Percentiles rank a stretch among this genome's conserved stretches.
These are phyloP conservation scores for Tolypocladium sp. DNA, from an alignment of 2,329 filamentous ascomycete genomes.

Conservation along the genomic window DNA sequence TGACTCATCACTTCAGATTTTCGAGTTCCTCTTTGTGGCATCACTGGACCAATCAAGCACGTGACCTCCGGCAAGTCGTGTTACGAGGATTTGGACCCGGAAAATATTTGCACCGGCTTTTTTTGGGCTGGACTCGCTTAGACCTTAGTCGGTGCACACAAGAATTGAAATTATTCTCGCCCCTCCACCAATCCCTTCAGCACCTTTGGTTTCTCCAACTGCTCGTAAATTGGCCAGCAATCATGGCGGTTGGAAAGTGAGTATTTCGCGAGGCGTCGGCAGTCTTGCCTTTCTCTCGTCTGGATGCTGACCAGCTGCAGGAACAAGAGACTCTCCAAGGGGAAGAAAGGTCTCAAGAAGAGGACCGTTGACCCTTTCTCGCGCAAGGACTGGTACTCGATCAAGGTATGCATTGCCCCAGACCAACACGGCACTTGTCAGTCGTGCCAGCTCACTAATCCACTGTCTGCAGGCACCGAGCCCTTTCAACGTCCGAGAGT, in stretches of 20 bases:
- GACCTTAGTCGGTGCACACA: slow-evolving; percentile 29
- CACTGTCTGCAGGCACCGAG: slow-evolving; percentile 62
- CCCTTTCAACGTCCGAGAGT: slow-evolving; percentile 95
- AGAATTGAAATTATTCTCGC: slow-evolving; percentile 30
- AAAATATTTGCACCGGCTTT: slow-evolving; percentile 13
- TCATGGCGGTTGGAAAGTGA: slow-evolving; percentile 54
- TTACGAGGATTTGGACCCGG: slow-evolving; percentile 8
- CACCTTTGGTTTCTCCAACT: slow-evolving; percentile 33
- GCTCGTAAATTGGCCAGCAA: slow-evolving; percentile 40
- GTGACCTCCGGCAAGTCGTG: neutral
- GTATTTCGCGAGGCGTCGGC: slow-evolving; percentile 13
- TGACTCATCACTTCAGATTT: neutral
- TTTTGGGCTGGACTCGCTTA: slow-evolving; percentile 24
- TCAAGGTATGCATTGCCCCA: slow-evolving; percentile 58
- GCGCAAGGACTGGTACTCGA: slow-evolving; percentile 97
- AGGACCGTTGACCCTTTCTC: slow-evolving; percentile 95
- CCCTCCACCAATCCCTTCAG: slow-evolving; percentile 31
- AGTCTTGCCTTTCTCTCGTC: slow-evolving; percentile 1
- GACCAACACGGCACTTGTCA: neutral
- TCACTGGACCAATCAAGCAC: neutral
- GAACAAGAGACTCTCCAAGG: slow-evolving; percentile 99
- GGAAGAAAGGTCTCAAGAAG: slow-evolving; percentile 99
- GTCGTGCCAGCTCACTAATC: slow-evolving; percentile 5
- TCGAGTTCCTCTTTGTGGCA: too few species aligned
- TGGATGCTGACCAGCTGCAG: slow-evolving; percentile 31